Percentiles rank a stretch among this genome's conserved stretches.
Evolutionary conservation across 805 yeast species (phyloP).

Genomic region (Ogataea henricii): DNA sequence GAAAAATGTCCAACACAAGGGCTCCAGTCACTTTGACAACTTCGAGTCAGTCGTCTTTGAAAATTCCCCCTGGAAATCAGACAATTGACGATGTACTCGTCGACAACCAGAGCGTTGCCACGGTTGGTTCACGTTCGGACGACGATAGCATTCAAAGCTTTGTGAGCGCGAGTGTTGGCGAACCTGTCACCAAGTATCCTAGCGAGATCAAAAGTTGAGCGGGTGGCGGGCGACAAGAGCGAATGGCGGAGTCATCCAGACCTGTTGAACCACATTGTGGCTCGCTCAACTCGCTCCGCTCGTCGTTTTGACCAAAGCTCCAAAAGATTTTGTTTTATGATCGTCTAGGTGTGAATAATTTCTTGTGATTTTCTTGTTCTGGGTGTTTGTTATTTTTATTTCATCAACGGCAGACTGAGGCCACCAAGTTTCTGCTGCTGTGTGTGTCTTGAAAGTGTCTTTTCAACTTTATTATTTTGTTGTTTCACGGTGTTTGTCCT

Average conservation of each 20-base stretch:
- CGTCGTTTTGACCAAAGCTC: too few species aligned
- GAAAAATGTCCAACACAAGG: conserved; percentile 23
- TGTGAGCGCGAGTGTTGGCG: conserved; percentile 38
- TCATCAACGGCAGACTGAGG: too few species aligned
- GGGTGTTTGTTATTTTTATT: background rate
- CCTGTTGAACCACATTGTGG: too few species aligned
- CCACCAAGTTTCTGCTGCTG: too few species aligned
- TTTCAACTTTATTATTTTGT: background rate
- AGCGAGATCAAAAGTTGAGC: conserved; percentile 6
- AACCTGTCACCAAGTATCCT: conserved; percentile 28
- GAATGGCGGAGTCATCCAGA: too few species aligned
- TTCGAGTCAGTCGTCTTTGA: conserved; percentile 13
- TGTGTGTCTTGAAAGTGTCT: background rate
- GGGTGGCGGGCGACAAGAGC: too few species aligned
- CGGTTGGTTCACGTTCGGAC: conserved; percentile 17
- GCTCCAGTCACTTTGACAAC: conserved; percentile 17
- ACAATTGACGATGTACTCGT: conserved; percentile 25
- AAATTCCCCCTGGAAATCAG: conserved; percentile 10
- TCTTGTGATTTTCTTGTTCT: background rate
- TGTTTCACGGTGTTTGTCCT: background rate
- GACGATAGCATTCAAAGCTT: conserved; percentile 28
- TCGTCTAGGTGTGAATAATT: background rate
- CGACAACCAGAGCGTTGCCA: conserved; percentile 12
- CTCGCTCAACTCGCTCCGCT: too few species aligned
- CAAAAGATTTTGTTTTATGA: background rate